Evolutionary conservation across 257 asterid species (phyloP), one percentile per base, ranked within the genome.

Genomic region (Salvia splendens): DNA sequence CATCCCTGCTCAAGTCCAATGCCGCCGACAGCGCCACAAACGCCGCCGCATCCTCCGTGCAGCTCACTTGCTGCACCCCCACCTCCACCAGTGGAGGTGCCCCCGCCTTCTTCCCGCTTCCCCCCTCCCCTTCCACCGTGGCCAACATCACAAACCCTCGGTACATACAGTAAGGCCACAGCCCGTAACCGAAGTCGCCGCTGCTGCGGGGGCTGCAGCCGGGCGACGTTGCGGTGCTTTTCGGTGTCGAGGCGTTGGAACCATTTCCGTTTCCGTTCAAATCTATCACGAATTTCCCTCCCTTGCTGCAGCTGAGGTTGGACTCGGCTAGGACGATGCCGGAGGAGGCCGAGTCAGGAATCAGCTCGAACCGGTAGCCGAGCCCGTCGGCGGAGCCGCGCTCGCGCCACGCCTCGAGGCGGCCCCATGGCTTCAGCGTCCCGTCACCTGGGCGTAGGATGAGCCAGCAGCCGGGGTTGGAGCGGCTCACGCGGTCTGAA

Each of bases 401-500:
- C 69, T 92, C 98, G 0, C 98, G 95, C 98, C 98, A 92, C 0
- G 97, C 96, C 83, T 92, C 98, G 0, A 92, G 89, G 12, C 97
- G 83, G 15, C 97, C 98, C 98, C 98, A 89, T 0, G 98, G 98
- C 78, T 87, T 87, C 97, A 97, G 89, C 2, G 98, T 92, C 33
- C 86, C 77, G 0, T 89, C 91, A 0, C 91, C 95, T 0, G 93
- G 97, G 9, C 96, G 89, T 33, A 92, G 95, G 69, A 92, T 86
- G 53, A 92, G 93, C 98, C 98, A 92, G 5, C 91, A 86, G 1
- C 98, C 98, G 0, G 98, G 97, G 73, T 86, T 92, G 12, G 97
- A 87, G 48, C 95, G 80, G 80, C 97, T 92, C 24, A 92, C 98
- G 5, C 97, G 71, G 77, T 92, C 96, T 0, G 98, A 84, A 71